A percentile compares a stretch with the other conserved stretches of the same genome.
phyloP scores from a whole-genome alignment of 768 basidiomycete species.

The Erythrobasidium yunnanense region DNA sequence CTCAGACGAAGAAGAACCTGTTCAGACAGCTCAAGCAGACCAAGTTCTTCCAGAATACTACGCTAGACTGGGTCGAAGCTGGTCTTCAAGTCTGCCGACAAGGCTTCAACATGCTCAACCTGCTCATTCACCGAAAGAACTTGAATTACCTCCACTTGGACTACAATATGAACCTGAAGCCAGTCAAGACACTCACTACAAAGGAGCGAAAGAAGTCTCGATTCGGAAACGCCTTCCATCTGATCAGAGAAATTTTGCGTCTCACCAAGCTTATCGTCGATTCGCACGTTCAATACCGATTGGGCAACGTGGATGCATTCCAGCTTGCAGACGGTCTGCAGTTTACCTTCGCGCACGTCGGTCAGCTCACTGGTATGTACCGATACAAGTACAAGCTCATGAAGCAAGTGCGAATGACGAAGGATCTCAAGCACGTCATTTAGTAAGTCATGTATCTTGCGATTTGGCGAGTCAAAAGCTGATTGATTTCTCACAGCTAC shows the following conservation, averaged over 20 bases:
- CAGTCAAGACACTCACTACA: slow-evolving; percentile 82
- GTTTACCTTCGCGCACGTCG: slow-evolving; percentile 94
- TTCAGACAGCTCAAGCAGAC: slow-evolving; percentile 79
- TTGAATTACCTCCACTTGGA: slow-evolving; percentile 75
- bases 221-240: slow-evolving; percentile 97
- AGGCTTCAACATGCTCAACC: slow-evolving; percentile 98
- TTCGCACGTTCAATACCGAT: slow-evolving; percentile 94
- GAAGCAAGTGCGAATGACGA: slow-evolving; percentile 99
- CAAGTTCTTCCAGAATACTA: slow-evolving; percentile 98
- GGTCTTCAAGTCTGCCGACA: slow-evolving; percentile 96
- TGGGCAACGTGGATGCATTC: slow-evolving; percentile 98
- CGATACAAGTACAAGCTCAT: slow-evolving; percentile 99
- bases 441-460: slow-evolving; percentile 29
- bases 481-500: no score
- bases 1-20: slow-evolving; percentile 94
- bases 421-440: slow-evolving; percentile 86
- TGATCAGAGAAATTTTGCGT: slow-evolving; percentile 94
- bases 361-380: slow-evolving; percentile 98
- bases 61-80: slow-evolving; percentile 96
- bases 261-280: slow-evolving; percentile 97
- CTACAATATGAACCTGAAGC: slow-evolving; percentile 98
- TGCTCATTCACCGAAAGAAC: slow-evolving; percentile 92
- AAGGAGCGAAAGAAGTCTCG: slow-evolving; percentile 99
- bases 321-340: slow-evolving; percentile 96
- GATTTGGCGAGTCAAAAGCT: no score